Base-by-base conservation (phyloP, 2,329 filamentous ascomycete species). In the Calonectria pteridis region DNA sequence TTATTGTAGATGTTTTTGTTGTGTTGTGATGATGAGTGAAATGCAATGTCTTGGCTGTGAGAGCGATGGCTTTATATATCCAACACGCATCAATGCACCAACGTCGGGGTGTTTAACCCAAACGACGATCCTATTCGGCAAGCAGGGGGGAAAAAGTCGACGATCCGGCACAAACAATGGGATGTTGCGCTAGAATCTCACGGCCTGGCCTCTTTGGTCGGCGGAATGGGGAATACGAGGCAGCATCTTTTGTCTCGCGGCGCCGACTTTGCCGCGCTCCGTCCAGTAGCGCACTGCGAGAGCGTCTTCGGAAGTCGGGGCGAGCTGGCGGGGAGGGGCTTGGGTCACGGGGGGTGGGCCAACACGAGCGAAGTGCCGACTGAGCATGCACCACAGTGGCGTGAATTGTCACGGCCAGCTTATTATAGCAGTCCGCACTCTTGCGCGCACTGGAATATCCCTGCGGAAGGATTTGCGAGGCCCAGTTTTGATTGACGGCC, bases 401-500 rank as follows among this genome's bases (percentile, higher is more conserved):
- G 33, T 62, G 55, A 26, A 35, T 28, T 62, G 31, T 40, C 33
- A 62, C 13, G 55, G n/a, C 6, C n/a, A 28, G 7, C 20, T 23
- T 23, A 10, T 18, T 28, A 40, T 40, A 16, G 55, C 13, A 28
- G 11, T 16, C 6, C n/a, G 51, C 7, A 16, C 13, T 35, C 31
- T 35, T 10, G 31, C 31, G 11, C n/a, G 23, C 7, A 46, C 43
- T 62, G 55, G 55, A 37, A 28, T 28, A 62, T 40, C 55, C 55
- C 13, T 26, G 55, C 55, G 28, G 7, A 13, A 29, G 14, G 55
- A 62, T 62, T 28, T 33, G 1, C 55, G 23, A 18, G 55, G 35
- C 23, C 55, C 55, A 40, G 55, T 62, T 62, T 62, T 62, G 55
- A 62, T 40, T 20, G 55, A 28, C 55, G 55, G 55, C 55, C 55